A percentile compares a stretch with the other conserved stretches of the same genome.
Conservation (phyloP, 2,329 filamentous ascomycete species). For the Ophiostoma novo-ulmi region DNA sequence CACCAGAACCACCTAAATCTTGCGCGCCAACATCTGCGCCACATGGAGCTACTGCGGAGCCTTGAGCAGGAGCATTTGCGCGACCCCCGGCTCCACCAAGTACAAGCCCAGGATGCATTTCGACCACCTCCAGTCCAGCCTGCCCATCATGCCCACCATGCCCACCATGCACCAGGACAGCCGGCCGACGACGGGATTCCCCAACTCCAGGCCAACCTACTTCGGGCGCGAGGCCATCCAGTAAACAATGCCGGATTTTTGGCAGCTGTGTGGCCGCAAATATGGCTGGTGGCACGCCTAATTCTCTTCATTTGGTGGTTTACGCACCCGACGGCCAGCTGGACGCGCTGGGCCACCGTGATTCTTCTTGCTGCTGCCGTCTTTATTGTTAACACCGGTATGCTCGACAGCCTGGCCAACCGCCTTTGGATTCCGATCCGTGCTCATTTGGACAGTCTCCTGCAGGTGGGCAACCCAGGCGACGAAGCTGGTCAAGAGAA, state of each 20-base stretch:
- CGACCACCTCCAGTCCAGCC: neutral
- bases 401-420: constrained; percentile 52
- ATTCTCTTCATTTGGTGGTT: constrained; percentile 61
- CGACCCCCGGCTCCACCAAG: constrained; percentile 8
- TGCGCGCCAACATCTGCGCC: constrained; percentile 16
- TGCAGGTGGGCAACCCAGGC: constrained; percentile 37
- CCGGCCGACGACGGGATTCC: constrained; percentile 32
- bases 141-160: neutral
- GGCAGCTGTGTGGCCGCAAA: constrained; percentile 51
- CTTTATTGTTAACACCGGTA: constrained; percentile 56
- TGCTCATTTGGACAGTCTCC: constrained; percentile 54
- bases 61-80: constrained; percentile 28
- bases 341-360: constrained; percentile 55
- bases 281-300: constrained; percentile 57
- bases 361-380: constrained; percentile 50
- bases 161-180: constrained; percentile 18
- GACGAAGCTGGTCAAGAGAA: constrained; percentile 34
- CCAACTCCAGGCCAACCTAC: constrained; percentile 30
- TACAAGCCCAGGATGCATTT: neutral
- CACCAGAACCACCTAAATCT: constrained; percentile 18
- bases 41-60: constrained; percentile 17
- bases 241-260: constrained; percentile 40
- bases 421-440: constrained; percentile 53
- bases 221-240: constrained; percentile 29
- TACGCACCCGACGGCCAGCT: constrained; percentile 53